Conservation (phyloP, 306 rosid species). For the Acacia melanoxylon region DNA sequence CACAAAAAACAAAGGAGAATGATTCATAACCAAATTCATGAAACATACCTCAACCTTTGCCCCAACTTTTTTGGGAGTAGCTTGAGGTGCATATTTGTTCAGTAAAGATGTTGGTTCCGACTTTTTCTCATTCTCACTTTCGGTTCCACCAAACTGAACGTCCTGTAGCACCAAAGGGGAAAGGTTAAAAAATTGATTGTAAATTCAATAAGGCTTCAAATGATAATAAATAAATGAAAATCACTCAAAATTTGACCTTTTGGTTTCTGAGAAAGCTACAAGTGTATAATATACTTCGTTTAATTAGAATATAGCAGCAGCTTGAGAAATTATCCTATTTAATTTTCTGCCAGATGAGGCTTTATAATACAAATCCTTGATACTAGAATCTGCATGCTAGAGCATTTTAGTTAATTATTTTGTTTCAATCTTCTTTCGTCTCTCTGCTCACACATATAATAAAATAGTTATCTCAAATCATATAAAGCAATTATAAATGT, state of each 20-base stretch:
- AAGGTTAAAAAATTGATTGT: constrained; percentile 15
- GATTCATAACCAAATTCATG: constrained; percentile 12
- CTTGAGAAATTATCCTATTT: constrained; percentile 1
- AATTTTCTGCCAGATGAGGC: not conserved
- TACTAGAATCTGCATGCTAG: not conserved
- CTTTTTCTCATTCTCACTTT: constrained; percentile 49
- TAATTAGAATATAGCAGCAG: not conserved
- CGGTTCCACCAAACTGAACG: constrained; percentile 37
- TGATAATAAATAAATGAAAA: not conserved
- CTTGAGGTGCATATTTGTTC: constrained; percentile 40
- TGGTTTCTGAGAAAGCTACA: not conserved
- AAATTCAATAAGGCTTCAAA: constrained; percentile 18
- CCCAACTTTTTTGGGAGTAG: constrained; percentile 49
- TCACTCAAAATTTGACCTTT: not conserved
- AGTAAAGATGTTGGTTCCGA: constrained; percentile 38
- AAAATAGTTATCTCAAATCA: not conserved
- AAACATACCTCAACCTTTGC: constrained; percentile 76
- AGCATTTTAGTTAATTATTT: not conserved
- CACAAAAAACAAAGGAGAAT: constrained; percentile 17
- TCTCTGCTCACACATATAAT: not conserved
- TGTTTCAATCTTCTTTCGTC: not conserved
- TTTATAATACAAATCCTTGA: not conserved
- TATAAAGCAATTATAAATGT: not conserved
- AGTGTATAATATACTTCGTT: not conserved
- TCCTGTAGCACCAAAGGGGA: constrained; percentile 50